Conservation (phyloP, 306 rosid genomes). For the Quercus glauca region DNA sequence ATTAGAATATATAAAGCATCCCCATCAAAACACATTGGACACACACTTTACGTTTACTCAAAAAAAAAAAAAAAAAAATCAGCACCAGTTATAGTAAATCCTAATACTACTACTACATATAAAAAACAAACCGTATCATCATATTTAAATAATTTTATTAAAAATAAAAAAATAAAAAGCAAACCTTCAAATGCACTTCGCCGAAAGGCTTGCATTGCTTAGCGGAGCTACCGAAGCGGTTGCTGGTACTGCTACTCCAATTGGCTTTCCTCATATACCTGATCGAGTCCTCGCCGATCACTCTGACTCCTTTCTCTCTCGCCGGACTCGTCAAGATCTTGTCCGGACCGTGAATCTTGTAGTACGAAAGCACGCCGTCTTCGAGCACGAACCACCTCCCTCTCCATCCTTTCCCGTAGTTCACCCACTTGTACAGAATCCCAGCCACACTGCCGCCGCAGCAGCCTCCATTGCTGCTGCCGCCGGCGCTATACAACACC, state of each 20-base stretch:
- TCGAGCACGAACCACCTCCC: conserved; percentile 92
- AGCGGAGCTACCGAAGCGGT: conserved; percentile 37
- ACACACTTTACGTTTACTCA: background rate
- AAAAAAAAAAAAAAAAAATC: background rate
- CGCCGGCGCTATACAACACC: conserved; percentile 47
- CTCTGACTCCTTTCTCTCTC: conserved; percentile 66
- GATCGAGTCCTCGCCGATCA: conserved; percentile 84
- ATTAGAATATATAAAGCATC: too few relatives aligned
- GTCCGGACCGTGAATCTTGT: conserved; percentile 97
- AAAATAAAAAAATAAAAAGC: conserved; percentile 23
- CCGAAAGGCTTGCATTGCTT: conserved; percentile 90
- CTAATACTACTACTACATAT: background rate
- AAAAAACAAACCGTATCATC: background rate
- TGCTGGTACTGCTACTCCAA: conserved; percentile 61
- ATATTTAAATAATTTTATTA: background rate
- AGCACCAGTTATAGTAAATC: background rate
- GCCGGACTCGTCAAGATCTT: conserved; percentile 85
- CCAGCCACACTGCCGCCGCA: conserved; percentile 68
- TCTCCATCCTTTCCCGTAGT: conserved; percentile 98
- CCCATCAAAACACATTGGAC: too few relatives aligned
- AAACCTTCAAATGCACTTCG: conserved; percentile 94
- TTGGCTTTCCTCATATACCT: conserved; percentile 72
- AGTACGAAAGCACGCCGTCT: conserved; percentile 95
- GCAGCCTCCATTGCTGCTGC: too few relatives aligned
- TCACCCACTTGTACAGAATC: conserved; percentile 95